phyloP scores from a whole-genome alignment of 352 stramenopile species.

The Phytophthora agathidicida region DNA sequence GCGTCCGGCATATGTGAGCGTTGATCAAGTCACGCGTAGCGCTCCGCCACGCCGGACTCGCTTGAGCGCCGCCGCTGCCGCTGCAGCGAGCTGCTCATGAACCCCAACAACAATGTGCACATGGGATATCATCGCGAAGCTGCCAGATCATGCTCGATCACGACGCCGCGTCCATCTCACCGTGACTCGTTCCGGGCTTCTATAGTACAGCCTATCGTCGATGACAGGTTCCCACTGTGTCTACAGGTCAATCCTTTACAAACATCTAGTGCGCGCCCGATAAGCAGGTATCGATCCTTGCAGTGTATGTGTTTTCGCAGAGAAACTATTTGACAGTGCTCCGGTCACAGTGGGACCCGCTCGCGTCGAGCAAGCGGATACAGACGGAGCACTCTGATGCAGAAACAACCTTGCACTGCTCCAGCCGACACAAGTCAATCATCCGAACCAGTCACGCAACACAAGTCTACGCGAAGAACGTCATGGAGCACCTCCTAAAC shows the following conservation, averaged over 20 bases:
- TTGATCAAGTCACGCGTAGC: not conserved
- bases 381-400: constrained; percentile 23
- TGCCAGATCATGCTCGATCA: constrained; percentile 22
- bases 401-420: constrained; percentile 18
- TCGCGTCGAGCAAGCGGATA: constrained; percentile 26
- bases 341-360: constrained; percentile 12
- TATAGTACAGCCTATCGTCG: constrained; percentile 29
- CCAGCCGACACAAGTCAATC: constrained; percentile 13
- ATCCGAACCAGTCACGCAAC: constrained; percentile 17
- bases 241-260: not conserved
- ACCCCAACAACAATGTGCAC: too few relatives aligned
- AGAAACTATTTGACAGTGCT: constrained; percentile 27
- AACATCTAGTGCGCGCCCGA: not conserved
- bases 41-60: not conserved
- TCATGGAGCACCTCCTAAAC: constrained; percentile 48
- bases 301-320: not conserved
- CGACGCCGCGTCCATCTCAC: constrained; percentile 30
- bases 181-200: constrained; percentile 14
- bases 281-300: not conserved
- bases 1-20: too few relatives aligned
- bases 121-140: constrained; percentile 33
- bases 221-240: constrained; percentile 1
- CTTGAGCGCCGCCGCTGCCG: too few relatives aligned
- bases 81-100: too few relatives aligned
- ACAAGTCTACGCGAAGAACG: too few relatives aligned